phyloP scores from a whole-genome alignment of 495 filamentous ascomycete genomes.

The Xylaria cubensis region DNA sequence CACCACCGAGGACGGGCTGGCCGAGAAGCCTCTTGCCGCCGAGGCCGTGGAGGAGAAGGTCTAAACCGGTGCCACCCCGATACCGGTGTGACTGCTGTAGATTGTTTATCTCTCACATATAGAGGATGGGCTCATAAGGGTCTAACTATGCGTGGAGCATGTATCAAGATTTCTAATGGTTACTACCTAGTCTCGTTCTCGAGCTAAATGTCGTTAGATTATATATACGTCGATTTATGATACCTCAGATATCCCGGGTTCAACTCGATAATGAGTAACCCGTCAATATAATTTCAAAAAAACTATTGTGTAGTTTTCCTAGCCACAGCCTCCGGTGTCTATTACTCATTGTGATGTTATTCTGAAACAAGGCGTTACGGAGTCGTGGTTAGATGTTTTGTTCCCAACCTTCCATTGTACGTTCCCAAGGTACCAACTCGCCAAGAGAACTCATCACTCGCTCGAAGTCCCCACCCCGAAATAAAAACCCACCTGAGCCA shows the following conservation, averaged over 20 bases:
- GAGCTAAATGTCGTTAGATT: conserved; percentile 8
- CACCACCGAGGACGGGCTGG: conserved; percentile 32
- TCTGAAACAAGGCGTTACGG: not conserved
- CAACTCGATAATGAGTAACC: conserved; percentile 6
- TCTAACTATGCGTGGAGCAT: conserved; percentile 11
- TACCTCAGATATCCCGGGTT: conserved; percentile 13
- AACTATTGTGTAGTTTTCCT: conserved; percentile 4
- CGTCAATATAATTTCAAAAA: conserved; percentile 16
- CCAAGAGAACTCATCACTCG: too few species aligned
- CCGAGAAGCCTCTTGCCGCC: conserved; percentile 27
- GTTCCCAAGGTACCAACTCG: too few species aligned
- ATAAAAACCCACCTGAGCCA: not conserved
- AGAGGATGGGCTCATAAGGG: conserved; percentile 1
- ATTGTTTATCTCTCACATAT: conserved; percentile 16
- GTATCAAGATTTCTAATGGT: conserved; percentile 12
- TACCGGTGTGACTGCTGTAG: not conserved
- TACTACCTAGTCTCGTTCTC: not conserved
- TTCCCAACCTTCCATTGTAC: too few species aligned
- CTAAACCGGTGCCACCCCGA: conserved; percentile 17
- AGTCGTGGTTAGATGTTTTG: not conserved
- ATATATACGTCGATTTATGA: conserved; percentile 24
- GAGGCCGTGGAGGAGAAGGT: conserved; percentile 39
- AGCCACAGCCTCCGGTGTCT: not conserved
- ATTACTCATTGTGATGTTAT: not conserved
- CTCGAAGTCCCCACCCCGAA: not conserved